Percentiles rank a stretch among this genome's conserved stretches.
Conservation (phyloP, 129 eudicot species). For the Flaveria sonorensis region DNA sequence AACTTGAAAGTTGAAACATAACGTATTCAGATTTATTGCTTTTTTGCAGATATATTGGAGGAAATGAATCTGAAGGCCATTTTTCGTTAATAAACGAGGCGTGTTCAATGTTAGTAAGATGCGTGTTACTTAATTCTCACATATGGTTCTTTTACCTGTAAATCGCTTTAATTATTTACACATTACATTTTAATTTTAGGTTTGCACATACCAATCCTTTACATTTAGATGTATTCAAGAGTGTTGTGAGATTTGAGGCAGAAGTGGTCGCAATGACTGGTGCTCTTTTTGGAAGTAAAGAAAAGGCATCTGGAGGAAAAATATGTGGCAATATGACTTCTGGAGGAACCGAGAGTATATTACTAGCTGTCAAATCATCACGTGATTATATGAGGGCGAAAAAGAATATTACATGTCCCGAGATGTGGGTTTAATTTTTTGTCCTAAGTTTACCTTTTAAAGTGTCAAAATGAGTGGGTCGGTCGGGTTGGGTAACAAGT, state of each 20-base stretch:
- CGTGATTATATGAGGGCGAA: constrained; percentile 94
- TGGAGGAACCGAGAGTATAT: constrained; percentile 97
- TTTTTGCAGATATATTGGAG: constrained; percentile 86
- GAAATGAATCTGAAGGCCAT: constrained; percentile 93
- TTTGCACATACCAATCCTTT: constrained; percentile 98
- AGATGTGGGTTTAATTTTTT: constrained; percentile 61
- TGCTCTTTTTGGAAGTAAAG: constrained; percentile 90
- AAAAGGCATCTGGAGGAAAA: constrained; percentile 80
- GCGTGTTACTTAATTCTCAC: not conserved
- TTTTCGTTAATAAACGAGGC: constrained; percentile 97
- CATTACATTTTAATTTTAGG: constrained; percentile 48
- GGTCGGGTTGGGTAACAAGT: not conserved
- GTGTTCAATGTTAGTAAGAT: constrained; percentile 90
- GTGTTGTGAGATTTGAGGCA: constrained; percentile 84
- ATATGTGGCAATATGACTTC: constrained; percentile 99
- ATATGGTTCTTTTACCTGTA: not conserved
- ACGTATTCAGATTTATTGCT: constrained; percentile 5
- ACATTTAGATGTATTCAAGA: constrained; percentile 89
- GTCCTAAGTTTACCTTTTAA: not conserved
- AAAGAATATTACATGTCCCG: constrained; percentile 78
- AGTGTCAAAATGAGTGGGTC: not conserved
- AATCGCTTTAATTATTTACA: not conserved
- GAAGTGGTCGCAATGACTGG: constrained; percentile 99
- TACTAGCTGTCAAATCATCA: constrained; percentile 87
- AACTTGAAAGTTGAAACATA: constrained; percentile 6